Conservation (phyloP, 345 rosid species). For the Eucalyptus marginata region DNA sequence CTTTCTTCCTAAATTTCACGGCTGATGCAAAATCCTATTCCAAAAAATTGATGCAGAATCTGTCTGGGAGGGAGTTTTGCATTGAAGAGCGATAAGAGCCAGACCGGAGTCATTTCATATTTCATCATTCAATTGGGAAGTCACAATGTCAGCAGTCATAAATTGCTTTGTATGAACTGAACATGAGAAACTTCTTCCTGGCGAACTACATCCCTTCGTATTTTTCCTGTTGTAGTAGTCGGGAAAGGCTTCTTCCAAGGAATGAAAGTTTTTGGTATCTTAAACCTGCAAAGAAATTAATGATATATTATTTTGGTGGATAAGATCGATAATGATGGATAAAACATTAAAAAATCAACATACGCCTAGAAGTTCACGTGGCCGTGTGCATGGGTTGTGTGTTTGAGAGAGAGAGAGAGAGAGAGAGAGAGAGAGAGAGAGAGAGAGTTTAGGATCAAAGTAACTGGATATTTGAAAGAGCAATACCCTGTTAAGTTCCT, state of each 20-base stretch:
- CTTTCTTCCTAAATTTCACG: background rate
- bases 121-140: background rate
- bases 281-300: constrained; percentile 43
- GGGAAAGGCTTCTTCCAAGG: constrained; percentile 66
- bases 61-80: background rate
- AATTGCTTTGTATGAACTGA: constrained; percentile 29
- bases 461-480: background rate
- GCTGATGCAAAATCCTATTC: background rate
- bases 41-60: background rate
- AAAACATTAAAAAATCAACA: background rate
- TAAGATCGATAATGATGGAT: background rate
- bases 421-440: background rate
- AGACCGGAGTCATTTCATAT: background rate
- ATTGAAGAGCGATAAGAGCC: background rate
- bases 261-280: constrained; percentile 59
- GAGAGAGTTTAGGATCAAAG: background rate
- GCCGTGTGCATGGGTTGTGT: background rate
- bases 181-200: constrained; percentile 29
- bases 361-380: background rate
- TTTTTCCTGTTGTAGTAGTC: constrained; percentile 53
- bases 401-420: too few relatives aligned
- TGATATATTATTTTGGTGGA: background rate
- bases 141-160: constrained; percentile 14
- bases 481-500: constrained; percentile 49
- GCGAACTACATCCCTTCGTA: constrained; percentile 53